A percentile compares a stretch with the other conserved stretches of the same genome.
These are phyloP conservation scores for Ophiostoma angusticollis DNA, from an alignment of 2,329 filamentous ascomycete species.

Conservation along the genomic window DNA sequence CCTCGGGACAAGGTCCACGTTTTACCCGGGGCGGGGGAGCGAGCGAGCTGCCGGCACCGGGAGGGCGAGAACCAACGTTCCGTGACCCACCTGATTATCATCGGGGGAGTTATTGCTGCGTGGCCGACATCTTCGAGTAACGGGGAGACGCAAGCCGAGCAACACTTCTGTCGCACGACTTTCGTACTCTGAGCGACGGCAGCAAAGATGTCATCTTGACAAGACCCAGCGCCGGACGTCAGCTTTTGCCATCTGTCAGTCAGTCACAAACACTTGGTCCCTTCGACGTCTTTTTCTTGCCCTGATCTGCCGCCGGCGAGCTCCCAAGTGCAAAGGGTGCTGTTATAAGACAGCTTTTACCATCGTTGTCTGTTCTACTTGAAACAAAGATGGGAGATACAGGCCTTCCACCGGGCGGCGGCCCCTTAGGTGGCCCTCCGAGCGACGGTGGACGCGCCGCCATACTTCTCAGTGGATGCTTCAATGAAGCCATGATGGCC, in stretches of 20 bases:
- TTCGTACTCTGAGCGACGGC: not conserved
- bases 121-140: too few relatives aligned
- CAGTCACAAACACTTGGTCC: too few relatives aligned
- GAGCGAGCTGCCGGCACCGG: not conserved
- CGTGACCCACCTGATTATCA: not conserved
- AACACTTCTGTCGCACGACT: slow-evolving; percentile 2
- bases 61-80: not conserved
- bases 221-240: not conserved
- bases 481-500: slow-evolving; percentile 39
- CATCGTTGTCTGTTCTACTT: not conserved
- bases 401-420: not conserved
- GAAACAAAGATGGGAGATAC: not conserved
- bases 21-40: not conserved
- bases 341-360: too few relatives aligned
- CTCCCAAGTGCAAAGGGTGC: too few relatives aligned
- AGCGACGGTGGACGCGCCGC: not conserved
- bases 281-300: too few relatives aligned
- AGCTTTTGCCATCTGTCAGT: too few relatives aligned
- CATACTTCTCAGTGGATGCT: slow-evolving; percentile 39
- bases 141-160: too few relatives aligned
- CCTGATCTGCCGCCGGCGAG: too few relatives aligned
- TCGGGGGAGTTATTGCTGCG: too few relatives aligned
- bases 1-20: not conserved
- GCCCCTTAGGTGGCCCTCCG: not conserved
- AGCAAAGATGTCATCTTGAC: slow-evolving; percentile 6